Conservation (phyloP, 164 flowering plant genomes). For the Chimonanthus praecox region DNA sequence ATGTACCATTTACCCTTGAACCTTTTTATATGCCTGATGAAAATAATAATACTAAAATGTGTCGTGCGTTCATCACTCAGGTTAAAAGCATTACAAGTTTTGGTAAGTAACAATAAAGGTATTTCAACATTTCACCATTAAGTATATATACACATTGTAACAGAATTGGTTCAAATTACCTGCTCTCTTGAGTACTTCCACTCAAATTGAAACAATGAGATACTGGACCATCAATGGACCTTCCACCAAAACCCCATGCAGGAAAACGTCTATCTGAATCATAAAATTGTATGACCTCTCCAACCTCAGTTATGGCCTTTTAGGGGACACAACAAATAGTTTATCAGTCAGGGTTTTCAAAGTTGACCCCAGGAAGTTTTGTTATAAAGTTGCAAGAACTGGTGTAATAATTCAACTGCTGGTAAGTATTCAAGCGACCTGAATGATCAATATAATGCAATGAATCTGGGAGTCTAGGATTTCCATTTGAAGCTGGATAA, state of each 20-base stretch:
- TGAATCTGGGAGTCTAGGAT: conserved; percentile 59
- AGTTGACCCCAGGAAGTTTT: not conserved
- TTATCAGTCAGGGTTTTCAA: not conserved
- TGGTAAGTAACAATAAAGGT: not conserved
- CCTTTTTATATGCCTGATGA: too few species aligned
- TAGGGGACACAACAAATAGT: not conserved
- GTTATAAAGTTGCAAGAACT: not conserved
- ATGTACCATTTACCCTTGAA: too few species aligned
- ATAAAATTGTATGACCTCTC: conserved; percentile 77
- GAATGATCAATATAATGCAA: conserved; percentile 84
- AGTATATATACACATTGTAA: too few species aligned
- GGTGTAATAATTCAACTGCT: conserved; percentile 45
- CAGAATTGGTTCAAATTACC: conserved; percentile 31
- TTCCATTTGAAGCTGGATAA: conserved; percentile 80
- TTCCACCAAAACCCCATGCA: conserved; percentile 98
- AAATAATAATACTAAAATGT: too few species aligned
- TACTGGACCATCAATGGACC: conserved; percentile 34
- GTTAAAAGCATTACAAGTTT: not conserved
- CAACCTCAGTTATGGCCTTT: conserved; percentile 82
- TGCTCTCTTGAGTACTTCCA: conserved; percentile 36
- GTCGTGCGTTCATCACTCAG: too few species aligned
- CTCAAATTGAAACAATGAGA: conserved; percentile 90
- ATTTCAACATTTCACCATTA: not conserved
- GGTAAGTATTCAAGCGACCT: conserved; percentile 78
- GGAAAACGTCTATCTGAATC: conserved; percentile 75